Conservation (phyloP, 441 rosid genomes). For the Populus hybrid region DNA sequence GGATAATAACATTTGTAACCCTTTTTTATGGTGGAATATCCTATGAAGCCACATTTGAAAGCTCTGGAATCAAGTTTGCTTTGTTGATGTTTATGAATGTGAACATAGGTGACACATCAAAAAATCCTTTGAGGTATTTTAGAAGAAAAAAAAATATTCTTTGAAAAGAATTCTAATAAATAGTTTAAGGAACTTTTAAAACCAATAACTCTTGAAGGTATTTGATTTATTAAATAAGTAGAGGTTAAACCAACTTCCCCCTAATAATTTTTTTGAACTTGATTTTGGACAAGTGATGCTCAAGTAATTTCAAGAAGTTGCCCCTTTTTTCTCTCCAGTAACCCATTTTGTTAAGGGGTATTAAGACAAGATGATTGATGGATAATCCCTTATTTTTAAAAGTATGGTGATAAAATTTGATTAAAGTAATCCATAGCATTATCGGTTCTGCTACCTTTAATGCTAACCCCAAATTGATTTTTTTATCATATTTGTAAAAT, state of each 20-base stretch:
- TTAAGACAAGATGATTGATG: background rate
- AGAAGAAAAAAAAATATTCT: background rate
- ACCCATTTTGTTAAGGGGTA: background rate
- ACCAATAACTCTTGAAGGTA: background rate
- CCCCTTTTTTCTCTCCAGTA: background rate
- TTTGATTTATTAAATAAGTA: background rate
- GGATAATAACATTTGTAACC: too few species aligned
- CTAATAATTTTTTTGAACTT: slow-evolving; percentile 2
- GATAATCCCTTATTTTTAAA: background rate
- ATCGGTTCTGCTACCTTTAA: too few species aligned
- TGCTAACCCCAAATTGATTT: too few species aligned
- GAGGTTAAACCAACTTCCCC: background rate
- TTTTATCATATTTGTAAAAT: too few species aligned
- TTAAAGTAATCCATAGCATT: too few species aligned
- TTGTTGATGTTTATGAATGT: background rate
- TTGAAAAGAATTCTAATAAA: background rate
- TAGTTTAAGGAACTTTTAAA: background rate
- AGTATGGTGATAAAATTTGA: too few species aligned
- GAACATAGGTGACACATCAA: background rate
- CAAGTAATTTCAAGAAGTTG: background rate
- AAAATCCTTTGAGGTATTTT: background rate
- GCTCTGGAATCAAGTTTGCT: background rate
- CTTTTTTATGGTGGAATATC: background rate
- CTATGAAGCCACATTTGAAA: background rate
- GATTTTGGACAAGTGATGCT: background rate